Evolutionary conservation across 345 rosid genomes (phyloP).

Genomic region (Syzygium aqueum): DNA sequence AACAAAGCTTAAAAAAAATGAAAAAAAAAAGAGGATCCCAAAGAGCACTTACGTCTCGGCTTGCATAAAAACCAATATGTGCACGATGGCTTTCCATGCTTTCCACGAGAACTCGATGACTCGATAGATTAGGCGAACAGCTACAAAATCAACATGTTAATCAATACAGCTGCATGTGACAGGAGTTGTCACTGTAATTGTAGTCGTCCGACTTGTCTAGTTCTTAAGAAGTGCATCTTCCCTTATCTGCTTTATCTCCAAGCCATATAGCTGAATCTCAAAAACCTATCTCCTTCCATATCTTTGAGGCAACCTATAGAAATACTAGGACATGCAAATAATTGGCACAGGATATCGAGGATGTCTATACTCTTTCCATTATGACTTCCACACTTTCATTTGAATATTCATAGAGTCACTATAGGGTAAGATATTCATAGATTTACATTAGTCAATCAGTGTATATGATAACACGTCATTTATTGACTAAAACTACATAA

Average conservation of each 20-base stretch:
- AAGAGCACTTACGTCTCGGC: conserved; percentile 62
- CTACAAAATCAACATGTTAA: conserved; percentile 25
- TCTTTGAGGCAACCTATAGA: neutral
- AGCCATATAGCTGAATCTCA: neutral
- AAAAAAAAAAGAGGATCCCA: neutral
- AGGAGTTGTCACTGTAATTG: neutral
- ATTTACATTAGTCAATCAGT: neutral
- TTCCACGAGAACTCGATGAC: conserved; percentile 74
- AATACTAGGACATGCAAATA: neutral
- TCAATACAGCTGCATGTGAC: neutral
- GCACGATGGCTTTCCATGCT: conserved; percentile 78
- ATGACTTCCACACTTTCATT: neutral
- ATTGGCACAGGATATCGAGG: neutral
- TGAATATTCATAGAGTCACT: neutral
- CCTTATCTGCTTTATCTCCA: neutral
- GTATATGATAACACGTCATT: neutral
- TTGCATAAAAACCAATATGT: conserved; percentile 89
- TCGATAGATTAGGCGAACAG: conserved; percentile 82
- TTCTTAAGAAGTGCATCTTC: neutral
- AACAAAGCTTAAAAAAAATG: neutral
- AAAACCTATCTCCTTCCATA: neutral
- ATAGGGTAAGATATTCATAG: neutral
- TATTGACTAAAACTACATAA: neutral
- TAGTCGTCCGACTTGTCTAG: neutral
- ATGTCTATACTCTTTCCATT: neutral